Evolutionary conservation across 352 stramenopile species (phyloP), one percentile per base, ranked within the genome.

Genomic region (Phytophthora multivora): DNA sequence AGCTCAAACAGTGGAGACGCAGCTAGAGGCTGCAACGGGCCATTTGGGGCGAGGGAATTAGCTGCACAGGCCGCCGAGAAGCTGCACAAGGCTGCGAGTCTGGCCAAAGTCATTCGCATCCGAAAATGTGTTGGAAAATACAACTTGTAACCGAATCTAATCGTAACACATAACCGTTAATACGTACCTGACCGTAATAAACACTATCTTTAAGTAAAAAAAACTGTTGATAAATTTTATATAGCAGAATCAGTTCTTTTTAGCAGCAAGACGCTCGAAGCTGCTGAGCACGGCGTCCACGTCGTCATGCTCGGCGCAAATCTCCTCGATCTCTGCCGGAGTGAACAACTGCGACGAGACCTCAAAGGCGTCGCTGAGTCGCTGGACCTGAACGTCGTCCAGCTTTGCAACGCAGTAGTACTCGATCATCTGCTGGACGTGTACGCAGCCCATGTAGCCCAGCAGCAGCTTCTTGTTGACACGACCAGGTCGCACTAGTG

Each of bases 401-500:
- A 51, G 43, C 25, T 35, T 51, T 0, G 15, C 28, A 6, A 35
- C 43, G 25, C 66, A 90, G 61, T 90, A 91, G 60, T 90, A 88
- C 73, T 91, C 77, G 50, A 90, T 51, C 79, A 93, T 91, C n/a
- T 77, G 36, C 33, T 68, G 59, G 8, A 80, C 58, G 16, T 90
- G 67, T 16, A 49, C 33, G 26, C 40, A 51, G 10, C 59, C 57
- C 72, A 96, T 91, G 66, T 83, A 81, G 0, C 80, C 66, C 16
- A 96, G 74, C 33, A 83, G 36, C 26, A 97, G 41, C 60, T 93
- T 91, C 72, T 91, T 91, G 70, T 97, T 94, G 19, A 98, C 84
- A 30, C 91, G 85, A 1, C 91, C 93, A 0, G 93, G 93, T 4
- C 93, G 85, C 7, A 98, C 88, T 3, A 98, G 79, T n/a, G 93